A percentile compares a stretch with the other conserved stretches of the same genome.
phyloP scores from a whole-genome alignment of 2,329 filamentous ascomycete genomes.

The Verticillium nubilum region DNA sequence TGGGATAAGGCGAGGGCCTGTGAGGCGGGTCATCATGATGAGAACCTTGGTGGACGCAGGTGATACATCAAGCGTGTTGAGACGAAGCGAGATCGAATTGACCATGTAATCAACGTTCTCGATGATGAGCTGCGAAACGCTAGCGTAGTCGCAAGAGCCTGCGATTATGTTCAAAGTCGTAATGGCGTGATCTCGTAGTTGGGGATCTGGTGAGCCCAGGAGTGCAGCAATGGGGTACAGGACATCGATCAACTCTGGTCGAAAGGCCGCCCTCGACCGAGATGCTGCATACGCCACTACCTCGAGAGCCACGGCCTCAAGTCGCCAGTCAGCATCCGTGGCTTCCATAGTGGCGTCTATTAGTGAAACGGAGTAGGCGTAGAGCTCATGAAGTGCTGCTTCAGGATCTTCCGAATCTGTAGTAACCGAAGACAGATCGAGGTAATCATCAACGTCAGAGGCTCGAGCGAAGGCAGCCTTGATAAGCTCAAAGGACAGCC shows the following conservation, averaged over 20 bases:
- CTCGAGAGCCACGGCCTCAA: constrained; percentile 77
- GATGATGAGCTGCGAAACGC: constrained; percentile 74
- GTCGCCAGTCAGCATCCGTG: constrained; percentile 57
- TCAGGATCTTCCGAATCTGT: constrained; percentile 36
- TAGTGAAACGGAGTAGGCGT: constrained; percentile 60
- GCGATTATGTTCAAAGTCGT: constrained; percentile 78
- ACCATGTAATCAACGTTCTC: constrained; percentile 95
- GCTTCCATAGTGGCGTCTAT: constrained; percentile 50
- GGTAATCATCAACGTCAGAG: constrained; percentile 58
- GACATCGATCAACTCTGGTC: constrained; percentile 81
- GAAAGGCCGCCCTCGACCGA: constrained; percentile 62
- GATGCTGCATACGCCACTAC: constrained; percentile 70
- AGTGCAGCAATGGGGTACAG: constrained; percentile 90
- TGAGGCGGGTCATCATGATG: constrained; percentile 88
- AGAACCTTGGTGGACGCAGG: constrained; percentile 87
- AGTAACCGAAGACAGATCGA: constrained; percentile 47
- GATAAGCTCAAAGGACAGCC: constrained; percentile 71
- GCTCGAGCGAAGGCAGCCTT: constrained; percentile 48
- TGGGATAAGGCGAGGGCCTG: constrained; percentile 74
- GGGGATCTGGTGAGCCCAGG: constrained; percentile 63
- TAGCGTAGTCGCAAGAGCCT: constrained; percentile 64
- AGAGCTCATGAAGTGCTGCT: constrained; percentile 56
- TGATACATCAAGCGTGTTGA: constrained; percentile 89
- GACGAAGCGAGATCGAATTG: constrained; percentile 80
- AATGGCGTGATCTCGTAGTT: constrained; percentile 76